These are phyloP conservation scores for Arthromyces matolae DNA, from an alignment of 768 basidiomycete species.

Conservation along the genomic window DNA sequence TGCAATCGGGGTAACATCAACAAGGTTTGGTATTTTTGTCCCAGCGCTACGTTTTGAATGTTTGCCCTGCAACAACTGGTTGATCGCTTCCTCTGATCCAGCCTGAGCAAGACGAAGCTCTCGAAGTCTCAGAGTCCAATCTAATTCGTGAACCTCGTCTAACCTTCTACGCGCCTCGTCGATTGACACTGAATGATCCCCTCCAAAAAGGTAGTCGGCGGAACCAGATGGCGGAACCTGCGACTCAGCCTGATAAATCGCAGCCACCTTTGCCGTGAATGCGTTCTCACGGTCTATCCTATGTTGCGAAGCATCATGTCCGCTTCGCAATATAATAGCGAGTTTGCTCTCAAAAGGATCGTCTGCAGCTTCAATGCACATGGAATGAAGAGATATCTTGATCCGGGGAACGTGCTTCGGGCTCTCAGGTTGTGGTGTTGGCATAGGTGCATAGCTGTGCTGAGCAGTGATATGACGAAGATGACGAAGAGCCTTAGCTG, in stretches of 20 bases:
- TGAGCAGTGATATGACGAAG: constrained; percentile 51
- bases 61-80: constrained; percentile 42
- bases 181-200: constrained; percentile 63
- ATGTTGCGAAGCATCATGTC: constrained; percentile 64
- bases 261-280: constrained; percentile 74
- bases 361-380: constrained; percentile 79
- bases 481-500: constrained; percentile 73
- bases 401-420: constrained; percentile 71
- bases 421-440: constrained; percentile 64
- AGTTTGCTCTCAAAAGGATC: constrained; percentile 79
- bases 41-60: constrained; percentile 23
- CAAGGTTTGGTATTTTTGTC: constrained; percentile 38
- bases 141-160: constrained; percentile 62
- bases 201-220: constrained; percentile 58
- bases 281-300: constrained; percentile 76
- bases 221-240: constrained; percentile 22
- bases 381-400: constrained; percentile 48
- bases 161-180: constrained; percentile 70
- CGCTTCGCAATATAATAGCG: constrained; percentile 70
- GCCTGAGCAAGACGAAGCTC: constrained; percentile 44
- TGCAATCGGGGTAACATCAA: constrained; percentile 32
- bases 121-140: constrained; percentile 64
- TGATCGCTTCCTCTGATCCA: constrained; percentile 44
- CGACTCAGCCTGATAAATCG: constrained; percentile 47
- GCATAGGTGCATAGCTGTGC: constrained; percentile 50